These are phyloP conservation scores for Schwanniomyces vanrijiae DNA, from an alignment of 805 yeast genomes.

Conservation along the genomic window DNA sequence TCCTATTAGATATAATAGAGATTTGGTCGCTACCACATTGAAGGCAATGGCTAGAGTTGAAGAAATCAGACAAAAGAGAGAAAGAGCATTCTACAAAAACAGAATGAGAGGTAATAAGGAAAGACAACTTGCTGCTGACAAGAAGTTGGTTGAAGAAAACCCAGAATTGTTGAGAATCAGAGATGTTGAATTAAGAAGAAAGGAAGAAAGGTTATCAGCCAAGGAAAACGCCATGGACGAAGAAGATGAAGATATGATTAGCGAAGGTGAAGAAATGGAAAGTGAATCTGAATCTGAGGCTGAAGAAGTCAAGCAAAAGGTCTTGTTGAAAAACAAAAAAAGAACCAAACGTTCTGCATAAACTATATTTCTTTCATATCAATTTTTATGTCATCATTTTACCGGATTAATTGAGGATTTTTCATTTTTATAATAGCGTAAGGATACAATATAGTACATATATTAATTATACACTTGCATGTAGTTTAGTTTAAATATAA, in stretches of 20 bases:
- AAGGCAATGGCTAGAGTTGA: conserved; percentile 95
- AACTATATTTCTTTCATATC: neutral
- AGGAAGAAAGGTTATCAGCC: conserved; percentile 68
- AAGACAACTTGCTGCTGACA: conserved; percentile 78
- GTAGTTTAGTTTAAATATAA: neutral
- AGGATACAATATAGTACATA: neutral
- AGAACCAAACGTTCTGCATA: conserved; percentile 18
- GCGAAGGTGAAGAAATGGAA: conserved; percentile 46
- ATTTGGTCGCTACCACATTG: conserved; percentile 88
- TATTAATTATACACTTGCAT: neutral
- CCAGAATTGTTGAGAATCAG: conserved; percentile 90
- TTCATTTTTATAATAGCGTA: neutral
- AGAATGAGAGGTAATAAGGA: conserved; percentile 98
- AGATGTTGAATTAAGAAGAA: conserved; percentile 84
- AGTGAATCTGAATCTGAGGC: conserved; percentile 45
- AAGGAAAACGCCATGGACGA: conserved; percentile 49
- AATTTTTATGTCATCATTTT: conserved; percentile 1
- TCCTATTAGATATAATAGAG: conserved; percentile 97
- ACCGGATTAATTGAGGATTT: conserved; percentile 1
- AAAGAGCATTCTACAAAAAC: conserved; percentile 97
- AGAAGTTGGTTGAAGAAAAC: conserved; percentile 82
- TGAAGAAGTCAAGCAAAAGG: conserved; percentile 51
- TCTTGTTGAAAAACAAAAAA: conserved; percentile 65
- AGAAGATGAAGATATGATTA: conserved; percentile 40
- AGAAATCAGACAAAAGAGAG: conserved; percentile 94